These are phyloP conservation scores for Ilex paraguariensis DNA, from an alignment of 305 asterid genomes.

Conservation along the genomic window DNA sequence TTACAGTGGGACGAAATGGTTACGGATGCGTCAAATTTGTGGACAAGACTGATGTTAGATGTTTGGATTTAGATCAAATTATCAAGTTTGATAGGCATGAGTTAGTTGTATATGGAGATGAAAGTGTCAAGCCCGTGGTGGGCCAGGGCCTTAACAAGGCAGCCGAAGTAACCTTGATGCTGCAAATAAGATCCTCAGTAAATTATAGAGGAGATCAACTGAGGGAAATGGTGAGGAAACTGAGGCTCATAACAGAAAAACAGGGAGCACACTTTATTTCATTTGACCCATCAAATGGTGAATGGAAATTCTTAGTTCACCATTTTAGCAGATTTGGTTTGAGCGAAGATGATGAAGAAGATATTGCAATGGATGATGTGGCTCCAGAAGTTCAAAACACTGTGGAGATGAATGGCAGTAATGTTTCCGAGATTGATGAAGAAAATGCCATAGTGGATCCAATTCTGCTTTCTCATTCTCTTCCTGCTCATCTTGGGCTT, in stretches of 20 bases:
- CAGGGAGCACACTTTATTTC: constrained; percentile 83
- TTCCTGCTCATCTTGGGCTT: constrained; percentile 94
- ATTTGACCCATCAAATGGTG: constrained; percentile 47
- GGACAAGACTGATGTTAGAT: constrained; percentile 85
- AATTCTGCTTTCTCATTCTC: constrained; percentile 75
- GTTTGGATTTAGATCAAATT: constrained; percentile 66
- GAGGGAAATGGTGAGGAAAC: constrained; percentile 32
- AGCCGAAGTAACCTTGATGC: constrained; percentile 73
- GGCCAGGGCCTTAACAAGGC: constrained; percentile 90
- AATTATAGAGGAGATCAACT: constrained; percentile 18
- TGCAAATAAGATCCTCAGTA: constrained; percentile 21
- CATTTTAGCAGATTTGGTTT: constrained; percentile 97
- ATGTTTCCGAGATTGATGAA: constrained; percentile 54
- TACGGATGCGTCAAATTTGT: constrained; percentile 60
- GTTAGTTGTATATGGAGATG: constrained; percentile 76
- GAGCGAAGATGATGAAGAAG: constrained; percentile 83
- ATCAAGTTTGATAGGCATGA: constrained; percentile 60
- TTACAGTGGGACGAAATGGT: constrained; percentile 74
- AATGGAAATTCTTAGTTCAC: constrained; percentile 81
- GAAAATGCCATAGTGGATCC: constrained; percentile 38
- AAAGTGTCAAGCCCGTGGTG: constrained; percentile 54
- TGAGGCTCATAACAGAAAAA: constrained; percentile 53
- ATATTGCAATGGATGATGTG: constrained; percentile 56
- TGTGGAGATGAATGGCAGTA: constrained; percentile 40
- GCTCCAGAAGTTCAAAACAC: constrained; percentile 52